phyloP scores from a whole-genome alignment of 257 asterid species.

The Solanum arcanum region DNA sequence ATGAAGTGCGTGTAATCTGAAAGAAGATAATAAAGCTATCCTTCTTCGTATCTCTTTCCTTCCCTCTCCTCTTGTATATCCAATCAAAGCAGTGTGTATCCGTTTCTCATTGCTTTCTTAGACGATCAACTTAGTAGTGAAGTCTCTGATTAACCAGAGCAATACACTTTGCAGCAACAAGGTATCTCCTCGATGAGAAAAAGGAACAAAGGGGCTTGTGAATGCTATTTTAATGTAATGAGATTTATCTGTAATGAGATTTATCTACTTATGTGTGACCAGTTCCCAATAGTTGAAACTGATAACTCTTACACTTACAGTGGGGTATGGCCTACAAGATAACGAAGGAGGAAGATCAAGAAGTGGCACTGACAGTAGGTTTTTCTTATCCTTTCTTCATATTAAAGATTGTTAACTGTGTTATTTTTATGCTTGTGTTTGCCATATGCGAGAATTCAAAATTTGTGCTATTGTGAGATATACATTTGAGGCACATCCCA shows the following conservation, averaged over 20 bases:
- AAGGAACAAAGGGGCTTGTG: not conserved
- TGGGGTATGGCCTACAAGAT: slow-evolving; percentile 97
- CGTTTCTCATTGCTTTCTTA: not conserved
- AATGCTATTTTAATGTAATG: not conserved
- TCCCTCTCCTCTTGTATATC: not conserved
- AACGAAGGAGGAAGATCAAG: slow-evolving; percentile 52
- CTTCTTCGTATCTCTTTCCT: not conserved
- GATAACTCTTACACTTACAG: slow-evolving; percentile 11
- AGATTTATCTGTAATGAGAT: not conserved
- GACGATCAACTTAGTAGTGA: not conserved
- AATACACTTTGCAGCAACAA: not conserved
- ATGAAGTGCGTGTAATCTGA: not conserved
- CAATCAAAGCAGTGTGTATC: not conserved
- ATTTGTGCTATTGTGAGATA: not conserved
- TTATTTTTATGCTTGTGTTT: not conserved
- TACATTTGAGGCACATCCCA: not conserved
- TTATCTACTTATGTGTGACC: not conserved
- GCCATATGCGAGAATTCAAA: not conserved
- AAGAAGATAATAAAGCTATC: not conserved
- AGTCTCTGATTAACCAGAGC: not conserved
- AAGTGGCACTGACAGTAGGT: slow-evolving; percentile 59
- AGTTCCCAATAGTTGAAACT: not conserved
- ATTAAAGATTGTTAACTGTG: not conserved
- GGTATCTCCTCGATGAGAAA: not conserved
- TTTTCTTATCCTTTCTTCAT: not conserved